phyloP scores from a whole-genome alignment of 202 grass and related monocot genomes.

The Zoysia matrella region DNA sequence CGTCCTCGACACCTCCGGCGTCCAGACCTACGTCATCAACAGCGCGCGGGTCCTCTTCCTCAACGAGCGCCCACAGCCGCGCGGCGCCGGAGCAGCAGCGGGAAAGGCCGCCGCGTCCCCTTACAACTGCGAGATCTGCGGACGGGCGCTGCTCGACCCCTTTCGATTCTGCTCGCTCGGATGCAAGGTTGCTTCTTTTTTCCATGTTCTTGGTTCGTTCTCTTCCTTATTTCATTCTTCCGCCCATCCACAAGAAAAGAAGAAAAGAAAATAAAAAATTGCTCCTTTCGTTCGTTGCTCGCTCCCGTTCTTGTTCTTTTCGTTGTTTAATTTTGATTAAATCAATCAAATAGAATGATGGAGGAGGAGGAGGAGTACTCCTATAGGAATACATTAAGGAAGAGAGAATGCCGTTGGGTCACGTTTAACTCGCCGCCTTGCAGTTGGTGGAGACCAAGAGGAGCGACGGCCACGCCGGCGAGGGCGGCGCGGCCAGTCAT shows the following conservation, averaged over 20 bases:
- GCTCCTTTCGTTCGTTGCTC: too few species aligned
- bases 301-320: too few species aligned
- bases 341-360: too few species aligned
- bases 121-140: constrained; percentile 89
- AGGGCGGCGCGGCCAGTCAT: constrained; percentile 14
- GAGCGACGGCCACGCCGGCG: constrained; percentile 50
- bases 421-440: constrained; percentile 47
- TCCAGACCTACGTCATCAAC: constrained; percentile 76
- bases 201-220: too few species aligned
- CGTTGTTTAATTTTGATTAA: too few species aligned
- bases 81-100: constrained; percentile 61
- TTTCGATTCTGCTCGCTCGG: constrained; percentile 33
- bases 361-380: too few species aligned
- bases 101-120: constrained; percentile 62
- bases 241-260: too few species aligned
- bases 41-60: constrained; percentile 68
- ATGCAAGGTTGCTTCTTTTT: constrained; percentile 60
- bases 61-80: constrained; percentile 89
- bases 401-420: constrained; percentile 25
- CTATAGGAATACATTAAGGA: too few species aligned
- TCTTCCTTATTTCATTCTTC: too few species aligned
- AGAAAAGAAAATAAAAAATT: too few species aligned
- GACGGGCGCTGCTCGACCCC: constrained; percentile 83
- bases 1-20: constrained; percentile 71
- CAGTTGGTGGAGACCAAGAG: constrained; percentile 70